Base-by-base conservation (phyloP, 768 basidiomycete species). In the Auriscalpium microsporum region DNA sequence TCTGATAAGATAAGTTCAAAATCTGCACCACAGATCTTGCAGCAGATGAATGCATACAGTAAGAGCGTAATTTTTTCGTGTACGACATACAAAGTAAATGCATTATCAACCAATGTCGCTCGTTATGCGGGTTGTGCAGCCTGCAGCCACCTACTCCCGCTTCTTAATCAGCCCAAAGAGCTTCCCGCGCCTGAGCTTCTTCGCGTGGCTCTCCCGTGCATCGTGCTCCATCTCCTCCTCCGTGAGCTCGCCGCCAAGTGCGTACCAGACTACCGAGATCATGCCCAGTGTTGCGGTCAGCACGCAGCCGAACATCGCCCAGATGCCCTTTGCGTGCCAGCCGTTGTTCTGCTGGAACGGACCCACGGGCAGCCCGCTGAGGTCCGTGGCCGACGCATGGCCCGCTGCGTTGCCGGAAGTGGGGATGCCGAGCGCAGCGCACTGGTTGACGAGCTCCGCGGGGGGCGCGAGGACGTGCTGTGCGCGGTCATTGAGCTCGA, bases 331-430 rank as follows among this genome's bases (percentile, higher is more conserved):
- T 33, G 82, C 72, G 59, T 75, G 78, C 87, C 87, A 91, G 2
- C 89, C 88, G 45, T 83, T 65, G 40, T 75, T 73, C 67, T 92
- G 87, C 14, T 74, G 81, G 76, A 71, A 93, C 6, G 93, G 92
- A 3, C 88, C 89, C 21, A 78, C 61, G 11, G 71, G 72, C 23
- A 87, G 69, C 11, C 91, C 86, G 37, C 67, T 59, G 60, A 94
- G 76, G 64, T 96, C 86, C 9, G 82, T 82, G 13, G 81, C 69
- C 19, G 81, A 83, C 2, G 77, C 77, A 60, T 81, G 77, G 0
- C 95, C 95, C 11, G 90, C 95, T 1, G 91, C 93, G 68, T 99
- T 99, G 10, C 95, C 95, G 1, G 78, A 79, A 4, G 70, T 71
- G 0, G 83, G 80, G 44, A 78, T 65, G 10, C 79, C 77, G 42